Evolutionary conservation across 306 rosid genomes (phyloP).

Genomic region (Cucumis hystrix): DNA sequence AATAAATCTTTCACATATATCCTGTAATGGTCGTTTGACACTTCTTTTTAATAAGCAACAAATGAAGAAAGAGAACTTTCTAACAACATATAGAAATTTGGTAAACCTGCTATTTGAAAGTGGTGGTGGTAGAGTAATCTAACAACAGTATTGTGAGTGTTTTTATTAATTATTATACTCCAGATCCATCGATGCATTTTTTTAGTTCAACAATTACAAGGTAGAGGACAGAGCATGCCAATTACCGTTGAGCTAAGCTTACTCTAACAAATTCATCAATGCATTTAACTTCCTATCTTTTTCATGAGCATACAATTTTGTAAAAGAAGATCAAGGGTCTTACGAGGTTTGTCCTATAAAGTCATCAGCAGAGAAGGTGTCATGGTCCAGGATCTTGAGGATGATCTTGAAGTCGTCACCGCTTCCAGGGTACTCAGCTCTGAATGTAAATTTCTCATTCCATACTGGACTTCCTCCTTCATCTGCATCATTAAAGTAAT

Average conservation of each 20-base stretch:
- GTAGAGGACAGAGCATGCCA: too few species aligned
- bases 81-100: not conserved
- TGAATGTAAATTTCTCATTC: constrained; percentile 66
- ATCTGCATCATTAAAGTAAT: constrained; percentile 28
- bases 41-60: not conserved
- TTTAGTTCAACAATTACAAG: too few species aligned
- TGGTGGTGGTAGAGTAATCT: not conserved
- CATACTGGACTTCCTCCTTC: constrained; percentile 52
- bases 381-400: constrained; percentile 66
- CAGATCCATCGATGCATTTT: not conserved
- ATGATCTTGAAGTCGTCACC: constrained; percentile 50
- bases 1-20: constrained; percentile 45
- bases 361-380: constrained; percentile 66
- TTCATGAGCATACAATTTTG: not conserved
- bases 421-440: constrained; percentile 68
- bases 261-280: not conserved
- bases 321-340: constrained; percentile 4
- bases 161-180: not conserved
- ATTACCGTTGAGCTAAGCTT: too few species aligned
- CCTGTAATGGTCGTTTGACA: constrained; percentile 12
- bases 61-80: not conserved
- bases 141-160: not conserved
- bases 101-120: not conserved
- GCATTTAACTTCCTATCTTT: not conserved
- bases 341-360: constrained; percentile 61